Evolutionary conservation across 176 grass and related monocot genomes (phyloP).

Genomic region (Puya raimondii): DNA sequence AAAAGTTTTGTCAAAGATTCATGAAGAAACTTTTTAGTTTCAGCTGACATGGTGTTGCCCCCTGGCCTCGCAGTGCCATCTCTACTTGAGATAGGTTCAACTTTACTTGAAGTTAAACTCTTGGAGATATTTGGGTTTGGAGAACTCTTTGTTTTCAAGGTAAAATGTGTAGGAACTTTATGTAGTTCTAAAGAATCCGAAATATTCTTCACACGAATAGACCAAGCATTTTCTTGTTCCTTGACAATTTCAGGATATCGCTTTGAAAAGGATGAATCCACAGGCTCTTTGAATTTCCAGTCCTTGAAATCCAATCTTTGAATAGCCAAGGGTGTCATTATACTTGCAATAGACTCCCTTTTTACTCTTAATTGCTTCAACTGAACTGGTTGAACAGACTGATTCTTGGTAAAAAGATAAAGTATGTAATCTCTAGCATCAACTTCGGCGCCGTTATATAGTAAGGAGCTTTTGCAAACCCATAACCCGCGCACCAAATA

Average conservation of each 20-base stretch:
- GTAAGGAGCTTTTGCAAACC: slow-evolving; percentile 64
- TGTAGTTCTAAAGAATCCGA: background rate
- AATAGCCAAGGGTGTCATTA: slow-evolving; percentile 40
- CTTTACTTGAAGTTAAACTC: slow-evolving; percentile 1
- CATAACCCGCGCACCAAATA: slow-evolving; percentile 64
- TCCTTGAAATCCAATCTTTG: slow-evolving; percentile 34
- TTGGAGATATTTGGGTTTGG: slow-evolving; percentile 7
- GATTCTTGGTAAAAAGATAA: slow-evolving; percentile 45
- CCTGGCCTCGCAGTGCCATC: slow-evolving; percentile 14
- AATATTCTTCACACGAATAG: slow-evolving; percentile 15
- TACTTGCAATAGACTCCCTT: background rate
- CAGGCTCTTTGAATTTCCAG: slow-evolving; percentile 44
- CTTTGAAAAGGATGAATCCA: slow-evolving; percentile 47
- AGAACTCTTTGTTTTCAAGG: slow-evolving; percentile 25
- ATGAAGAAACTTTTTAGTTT: slow-evolving; percentile 22
- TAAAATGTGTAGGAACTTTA: background rate
- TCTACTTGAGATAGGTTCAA: slow-evolving; percentile 26
- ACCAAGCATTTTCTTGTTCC: slow-evolving; percentile 52
- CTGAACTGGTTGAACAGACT: slow-evolving; percentile 14
- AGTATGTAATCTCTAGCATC: slow-evolving; percentile 40
- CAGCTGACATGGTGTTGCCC: slow-evolving; percentile 19
- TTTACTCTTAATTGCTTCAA: slow-evolving; percentile 11
- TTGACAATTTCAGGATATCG: slow-evolving; percentile 41
- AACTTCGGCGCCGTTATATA: slow-evolving; percentile 39
- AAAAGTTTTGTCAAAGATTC: slow-evolving; percentile 41